phyloP scores from a whole-genome alignment of 306 rosid species.

The Aeschynomene evenia region DNA sequence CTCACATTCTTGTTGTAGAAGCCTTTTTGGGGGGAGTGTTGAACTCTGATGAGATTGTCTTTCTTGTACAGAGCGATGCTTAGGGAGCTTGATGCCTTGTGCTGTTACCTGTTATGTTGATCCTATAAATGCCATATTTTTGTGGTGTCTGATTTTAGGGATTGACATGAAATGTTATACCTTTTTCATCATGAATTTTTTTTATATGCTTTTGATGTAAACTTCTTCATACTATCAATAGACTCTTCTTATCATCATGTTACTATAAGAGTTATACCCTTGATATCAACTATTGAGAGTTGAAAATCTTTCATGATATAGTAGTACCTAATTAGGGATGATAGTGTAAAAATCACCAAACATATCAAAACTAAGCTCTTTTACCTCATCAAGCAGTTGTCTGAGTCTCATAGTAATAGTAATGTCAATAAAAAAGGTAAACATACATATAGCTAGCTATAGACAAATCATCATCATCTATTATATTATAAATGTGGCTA shows the following conservation, averaged over 20 bases:
- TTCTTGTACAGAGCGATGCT: conserved; percentile 37
- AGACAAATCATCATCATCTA: neutral
- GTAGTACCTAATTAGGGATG: conserved; percentile 5
- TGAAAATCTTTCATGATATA: neutral
- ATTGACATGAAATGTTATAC: conserved; percentile 22
- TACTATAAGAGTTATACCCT: neutral
- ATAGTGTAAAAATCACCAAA: neutral
- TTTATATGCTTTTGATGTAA: neutral
- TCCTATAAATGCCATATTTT: conserved; percentile 23
- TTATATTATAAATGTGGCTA: neutral
- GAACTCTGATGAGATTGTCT: conserved; percentile 30
- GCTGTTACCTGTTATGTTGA: conserved; percentile 26
- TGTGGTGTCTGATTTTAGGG: conserved; percentile 29
- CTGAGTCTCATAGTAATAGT: neutral
- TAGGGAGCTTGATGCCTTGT: conserved; percentile 29
- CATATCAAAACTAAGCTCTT: neutral
- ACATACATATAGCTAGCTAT: neutral
- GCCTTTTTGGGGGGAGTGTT: neutral
- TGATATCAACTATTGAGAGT: neutral
- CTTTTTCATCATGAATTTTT: conserved; percentile 6
- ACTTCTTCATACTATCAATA: neutral
- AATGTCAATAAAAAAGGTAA: neutral
- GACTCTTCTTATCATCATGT: neutral
- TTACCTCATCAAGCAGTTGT: neutral
- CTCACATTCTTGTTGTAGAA: conserved; percentile 5